Percentiles rank a stretch among this genome's conserved stretches.
Evolutionary conservation across 768 basidiomycete species (phyloP).

Genomic region (Suillus subaureus): DNA sequence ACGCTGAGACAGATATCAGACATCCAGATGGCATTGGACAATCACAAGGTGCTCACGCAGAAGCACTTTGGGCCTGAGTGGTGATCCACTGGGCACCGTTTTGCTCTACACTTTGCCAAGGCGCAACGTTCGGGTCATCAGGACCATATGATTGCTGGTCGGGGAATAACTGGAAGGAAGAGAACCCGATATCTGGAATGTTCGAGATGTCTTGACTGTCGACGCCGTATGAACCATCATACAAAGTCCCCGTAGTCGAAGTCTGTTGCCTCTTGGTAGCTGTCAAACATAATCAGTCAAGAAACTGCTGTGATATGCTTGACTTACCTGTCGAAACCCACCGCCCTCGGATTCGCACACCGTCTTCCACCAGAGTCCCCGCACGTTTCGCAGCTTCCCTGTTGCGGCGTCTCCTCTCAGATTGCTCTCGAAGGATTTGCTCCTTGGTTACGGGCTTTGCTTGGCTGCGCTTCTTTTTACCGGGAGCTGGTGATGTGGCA

Average conservation of each 20-base stretch:
- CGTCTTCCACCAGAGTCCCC: constrained; percentile 36
- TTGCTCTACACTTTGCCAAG: constrained; percentile 55
- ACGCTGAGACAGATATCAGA: constrained; percentile 38
- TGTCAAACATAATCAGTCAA: constrained; percentile 23
- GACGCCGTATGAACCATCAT: constrained; percentile 66
- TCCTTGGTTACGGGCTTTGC: constrained; percentile 48
- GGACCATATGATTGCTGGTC: constrained; percentile 61
- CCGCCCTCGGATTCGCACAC: constrained; percentile 57
- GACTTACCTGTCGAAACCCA: constrained; percentile 58
- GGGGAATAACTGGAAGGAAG: constrained; percentile 67
- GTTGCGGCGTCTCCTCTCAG: constrained; percentile 48
- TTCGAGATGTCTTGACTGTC: constrained; percentile 66
- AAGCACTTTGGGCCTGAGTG: constrained; percentile 45
- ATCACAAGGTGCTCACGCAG: constrained; percentile 39
- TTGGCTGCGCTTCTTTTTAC: constrained; percentile 36
- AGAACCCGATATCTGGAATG: constrained; percentile 58
- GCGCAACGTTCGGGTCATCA: constrained; percentile 48
- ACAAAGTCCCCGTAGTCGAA: constrained; percentile 47
- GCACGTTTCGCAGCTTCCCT: constrained; percentile 38
- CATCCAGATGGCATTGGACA: not conserved
- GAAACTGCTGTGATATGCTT: constrained; percentile 2
- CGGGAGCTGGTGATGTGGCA: constrained; percentile 42
- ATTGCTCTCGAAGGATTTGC: constrained; percentile 50
- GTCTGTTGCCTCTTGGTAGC: constrained; percentile 51
- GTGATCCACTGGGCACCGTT: constrained; percentile 58